phyloP scores from a whole-genome alignment of 805 yeast species.

The Pichia kluyveri region DNA sequence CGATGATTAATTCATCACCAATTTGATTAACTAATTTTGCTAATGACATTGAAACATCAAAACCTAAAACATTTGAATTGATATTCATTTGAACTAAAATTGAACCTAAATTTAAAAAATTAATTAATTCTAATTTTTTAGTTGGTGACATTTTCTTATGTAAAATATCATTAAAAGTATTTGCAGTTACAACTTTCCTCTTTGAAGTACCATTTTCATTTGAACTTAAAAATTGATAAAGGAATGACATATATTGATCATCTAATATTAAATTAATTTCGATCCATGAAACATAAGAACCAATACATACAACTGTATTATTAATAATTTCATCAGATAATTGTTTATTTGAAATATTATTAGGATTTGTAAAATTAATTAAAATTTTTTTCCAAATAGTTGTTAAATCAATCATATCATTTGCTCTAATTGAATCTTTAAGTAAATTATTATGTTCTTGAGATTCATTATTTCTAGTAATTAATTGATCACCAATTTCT shows the following conservation, averaged over 20 bases:
- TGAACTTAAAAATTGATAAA: conserved; percentile 45
- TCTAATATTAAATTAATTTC: conserved; percentile 68
- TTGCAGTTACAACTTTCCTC: conserved; percentile 50
- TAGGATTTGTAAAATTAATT: conserved; percentile 22
- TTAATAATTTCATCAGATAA: conserved; percentile 40
- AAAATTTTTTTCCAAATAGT: conserved; percentile 59
- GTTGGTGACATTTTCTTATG: conserved; percentile 49
- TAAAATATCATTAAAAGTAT: conserved; percentile 43
- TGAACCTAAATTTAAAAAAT: conserved; percentile 57
- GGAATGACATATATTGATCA: conserved; percentile 43
- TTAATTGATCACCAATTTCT: conserved; percentile 89
- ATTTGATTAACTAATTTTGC: conserved; percentile 68
- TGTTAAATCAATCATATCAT: conserved; percentile 62
- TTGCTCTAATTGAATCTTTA: conserved; percentile 74
- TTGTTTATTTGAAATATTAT: conserved; percentile 10
- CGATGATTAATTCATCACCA: conserved; percentile 66
- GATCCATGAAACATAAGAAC: conserved; percentile 89
- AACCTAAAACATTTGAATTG: conserved; percentile 38
- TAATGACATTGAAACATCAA: conserved; percentile 62
- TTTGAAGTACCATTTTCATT: conserved; percentile 20
- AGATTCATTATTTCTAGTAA: conserved; percentile 54
- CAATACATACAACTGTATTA: conserved; percentile 56
- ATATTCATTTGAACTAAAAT: conserved; percentile 32
- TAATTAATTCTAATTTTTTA: conserved; percentile 55
- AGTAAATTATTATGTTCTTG: conserved; percentile 59